Percentiles rank a stretch among this genome's conserved stretches.
Conservation (phyloP, 805 yeast genomes). For the Barnettozyma siamensis region DNA sequence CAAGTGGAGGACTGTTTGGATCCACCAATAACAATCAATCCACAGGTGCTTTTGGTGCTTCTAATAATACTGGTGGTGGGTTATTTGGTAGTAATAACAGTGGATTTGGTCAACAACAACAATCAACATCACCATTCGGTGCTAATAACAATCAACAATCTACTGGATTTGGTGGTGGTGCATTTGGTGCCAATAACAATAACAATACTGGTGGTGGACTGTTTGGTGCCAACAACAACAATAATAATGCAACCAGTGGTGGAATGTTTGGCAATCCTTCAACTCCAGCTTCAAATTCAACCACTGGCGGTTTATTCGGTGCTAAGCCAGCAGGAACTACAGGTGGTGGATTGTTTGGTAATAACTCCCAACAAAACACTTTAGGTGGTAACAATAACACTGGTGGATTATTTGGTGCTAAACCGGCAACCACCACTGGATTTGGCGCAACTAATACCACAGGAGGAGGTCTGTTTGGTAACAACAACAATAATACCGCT, state of each 20-base stretch:
- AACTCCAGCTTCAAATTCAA: constrained; percentile 20
- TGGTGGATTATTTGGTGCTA: constrained; percentile 40
- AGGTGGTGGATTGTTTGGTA: constrained; percentile 37
- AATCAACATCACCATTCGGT: constrained; percentile 35
- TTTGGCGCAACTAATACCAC: constrained; percentile 13
- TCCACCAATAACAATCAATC: constrained; percentile 22
- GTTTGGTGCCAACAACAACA: constrained; percentile 34
- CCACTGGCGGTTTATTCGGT: constrained; percentile 26
- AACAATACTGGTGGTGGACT: constrained; percentile 31
- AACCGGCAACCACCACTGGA: constrained; percentile 14
- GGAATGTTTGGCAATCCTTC: constrained; percentile 34
- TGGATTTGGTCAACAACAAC: constrained; percentile 22
- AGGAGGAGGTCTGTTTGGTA: constrained; percentile 26
- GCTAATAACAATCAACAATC: constrained; percentile 23
- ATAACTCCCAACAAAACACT: constrained; percentile 13
- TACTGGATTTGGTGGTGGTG: constrained; percentile 18
- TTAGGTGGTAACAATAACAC: constrained; percentile 18
- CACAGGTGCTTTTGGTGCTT: constrained; percentile 38
- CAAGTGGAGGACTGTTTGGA: constrained; percentile 37
- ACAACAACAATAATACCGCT: constrained; percentile 24
- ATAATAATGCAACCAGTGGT: constrained; percentile 24
- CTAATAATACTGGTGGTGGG: constrained; percentile 18
- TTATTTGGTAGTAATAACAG: constrained; percentile 23
- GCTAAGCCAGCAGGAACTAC: constrained; percentile 15
- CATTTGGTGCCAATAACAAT: constrained; percentile 16